Base-by-base conservation (phyloP, 2,329 filamentous ascomycete genomes). In the Boeremia lycopersici region DNA sequence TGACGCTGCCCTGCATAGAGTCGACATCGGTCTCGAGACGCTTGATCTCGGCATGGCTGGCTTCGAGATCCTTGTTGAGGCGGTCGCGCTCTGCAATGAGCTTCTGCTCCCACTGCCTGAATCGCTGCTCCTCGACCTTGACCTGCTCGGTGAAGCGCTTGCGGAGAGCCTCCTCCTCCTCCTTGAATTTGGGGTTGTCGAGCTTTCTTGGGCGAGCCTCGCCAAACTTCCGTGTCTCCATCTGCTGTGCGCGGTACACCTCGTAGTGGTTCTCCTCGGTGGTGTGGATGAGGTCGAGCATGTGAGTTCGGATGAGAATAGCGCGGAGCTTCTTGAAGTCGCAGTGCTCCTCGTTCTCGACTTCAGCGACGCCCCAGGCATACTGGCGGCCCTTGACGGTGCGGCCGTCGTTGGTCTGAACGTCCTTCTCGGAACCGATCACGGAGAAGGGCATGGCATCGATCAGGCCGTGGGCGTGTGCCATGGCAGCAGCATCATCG, bases 181-280 rank as follows among this genome's bases (percentile, higher is more conserved):
- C 95, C 87, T 99, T 99, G 86, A 98, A 99, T 84, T 99, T 99
- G 81, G 95, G 95, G 84, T 99, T 99, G 82, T 99, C 95, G 70
- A 99, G 84, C 86, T 99, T 99, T 79, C 93, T 86, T 68, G 95
- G 95, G 66, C 93, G 88, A 56, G 93, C 93, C 82, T 99, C 96
- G 79, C 95, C 95, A 70, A 99, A 98, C 82, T 99, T 99, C 81
- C 95, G 88, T 45, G 95, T 99, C 84, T 99, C 95, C 95, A 99
- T 99, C 81, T 99, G 96, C 79, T 96, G 91, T 50, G 95, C 95
- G 71, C 95, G 93, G 84, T 99, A 99, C 58, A 91, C 93, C 81
- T 99, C 95, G 83, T 99, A 99, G 85, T 99, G 95, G 71, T 92
- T 88, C 84, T 99, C 95, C 81, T 99, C 95, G 67, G 95, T 99